Percentiles rank a stretch among this genome's conserved stretches.
These are phyloP conservation scores for Pythium vanterpoolii DNA, from an alignment of 352 stramenopile genomes.

Conservation along the genomic window DNA sequence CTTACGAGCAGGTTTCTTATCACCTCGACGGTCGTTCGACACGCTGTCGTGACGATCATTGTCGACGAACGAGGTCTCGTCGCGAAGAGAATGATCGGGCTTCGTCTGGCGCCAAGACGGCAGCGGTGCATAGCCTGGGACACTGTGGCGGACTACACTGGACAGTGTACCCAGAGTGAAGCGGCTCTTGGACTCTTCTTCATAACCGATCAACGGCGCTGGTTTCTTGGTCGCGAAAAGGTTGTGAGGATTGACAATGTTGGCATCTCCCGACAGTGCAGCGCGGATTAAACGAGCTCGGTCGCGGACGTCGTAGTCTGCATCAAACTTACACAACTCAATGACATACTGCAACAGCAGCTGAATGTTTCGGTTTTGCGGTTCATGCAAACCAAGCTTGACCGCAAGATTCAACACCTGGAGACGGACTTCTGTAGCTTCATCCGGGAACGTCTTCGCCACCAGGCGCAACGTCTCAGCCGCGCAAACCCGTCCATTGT, in stretches of 20 bases:
- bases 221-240: constrained; percentile 81
- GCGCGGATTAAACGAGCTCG: constrained; percentile 85
- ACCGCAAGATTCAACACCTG: constrained; percentile 91
- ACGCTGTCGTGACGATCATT: constrained; percentile 15
- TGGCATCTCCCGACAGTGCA: constrained; percentile 52
- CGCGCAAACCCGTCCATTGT: constrained; percentile 57
- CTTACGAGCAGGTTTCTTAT: constrained; percentile 25
- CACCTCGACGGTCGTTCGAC: constrained; percentile 17
- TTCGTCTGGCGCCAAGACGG: constrained; percentile 70
- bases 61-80: constrained; percentile 57
- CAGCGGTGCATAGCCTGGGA: constrained; percentile 77
- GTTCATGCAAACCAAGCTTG: constrained; percentile 85
- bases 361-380: constrained; percentile 66
- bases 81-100: constrained; percentile 67
- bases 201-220: constrained; percentile 64
- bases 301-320: constrained; percentile 92
- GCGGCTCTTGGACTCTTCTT: constrained; percentile 66
- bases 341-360: constrained; percentile 89
- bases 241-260: constrained; percentile 63
- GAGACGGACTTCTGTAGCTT: constrained; percentile 85
- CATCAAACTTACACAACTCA: constrained; percentile 91
- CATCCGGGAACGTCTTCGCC: constrained; percentile 84
- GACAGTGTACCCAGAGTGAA: constrained; percentile 88
- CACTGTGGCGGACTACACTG: constrained; percentile 80
- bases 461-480: constrained; percentile 86